These are phyloP conservation scores for Syncephalastrum contaminatum DNA, from an alignment of 371 early-diverging fungal species.

Conservation along the genomic window DNA sequence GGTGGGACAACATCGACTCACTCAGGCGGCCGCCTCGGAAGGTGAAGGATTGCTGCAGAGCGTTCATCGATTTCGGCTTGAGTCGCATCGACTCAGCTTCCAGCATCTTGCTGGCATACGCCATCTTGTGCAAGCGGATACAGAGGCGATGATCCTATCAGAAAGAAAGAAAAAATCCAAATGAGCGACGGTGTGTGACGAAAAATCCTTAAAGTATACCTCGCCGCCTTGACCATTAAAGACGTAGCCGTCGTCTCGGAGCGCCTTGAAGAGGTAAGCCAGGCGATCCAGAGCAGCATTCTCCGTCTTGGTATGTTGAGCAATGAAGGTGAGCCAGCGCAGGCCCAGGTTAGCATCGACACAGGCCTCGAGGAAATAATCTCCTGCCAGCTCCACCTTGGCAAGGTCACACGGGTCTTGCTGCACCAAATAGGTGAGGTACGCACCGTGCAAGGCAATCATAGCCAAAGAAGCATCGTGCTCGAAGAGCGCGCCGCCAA, in stretches of 20 bases:
- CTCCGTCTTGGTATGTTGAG: slow-evolving; percentile 23
- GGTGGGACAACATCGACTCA: slow-evolving; percentile 51
- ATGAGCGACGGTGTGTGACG: no score
- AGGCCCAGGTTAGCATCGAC: slow-evolving; percentile 47
- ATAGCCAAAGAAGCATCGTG: slow-evolving; percentile 60
- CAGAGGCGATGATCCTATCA: slow-evolving; percentile 31
- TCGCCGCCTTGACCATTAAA: neutral
- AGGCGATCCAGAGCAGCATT: slow-evolving; percentile 28
- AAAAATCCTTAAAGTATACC: no score
- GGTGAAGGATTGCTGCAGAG: slow-evolving; percentile 55
- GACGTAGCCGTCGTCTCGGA: slow-evolving; percentile 8
- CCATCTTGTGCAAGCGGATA: slow-evolving; percentile 33
- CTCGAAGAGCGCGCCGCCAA: slow-evolving; percentile 55
- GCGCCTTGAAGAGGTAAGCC: slow-evolving; percentile 25
- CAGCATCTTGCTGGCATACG: slow-evolving; percentile 30
- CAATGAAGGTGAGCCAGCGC: slow-evolving; percentile 54
- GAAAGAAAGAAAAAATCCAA: neutral
- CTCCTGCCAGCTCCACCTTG: slow-evolving; percentile 50
- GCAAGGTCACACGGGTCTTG: slow-evolving; percentile 9
- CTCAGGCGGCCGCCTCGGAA: slow-evolving; percentile 42
- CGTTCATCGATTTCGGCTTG: slow-evolving; percentile 46
- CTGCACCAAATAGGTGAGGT: slow-evolving; percentile 47
- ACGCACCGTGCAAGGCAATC: slow-evolving; percentile 61
- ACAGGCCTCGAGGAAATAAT: slow-evolving; percentile 56
- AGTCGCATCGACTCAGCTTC: slow-evolving; percentile 27